A percentile compares a stretch with the other conserved stretches of the same genome.
Evolutionary conservation across 257 asterid species (phyloP).

Genomic region (Ophiorrhiza pumila): DNA sequence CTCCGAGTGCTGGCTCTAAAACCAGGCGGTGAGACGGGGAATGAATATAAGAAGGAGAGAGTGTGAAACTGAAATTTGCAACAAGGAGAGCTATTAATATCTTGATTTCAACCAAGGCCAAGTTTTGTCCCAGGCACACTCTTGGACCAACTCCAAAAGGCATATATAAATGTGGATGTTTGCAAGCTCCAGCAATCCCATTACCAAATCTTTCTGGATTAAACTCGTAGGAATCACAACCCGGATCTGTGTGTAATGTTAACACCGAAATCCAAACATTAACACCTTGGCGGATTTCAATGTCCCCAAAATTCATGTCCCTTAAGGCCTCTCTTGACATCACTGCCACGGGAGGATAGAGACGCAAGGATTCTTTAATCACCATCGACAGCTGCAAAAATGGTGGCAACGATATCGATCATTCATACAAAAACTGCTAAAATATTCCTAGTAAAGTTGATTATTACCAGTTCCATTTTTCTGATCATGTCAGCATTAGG

Average conservation of each 20-base stretch:
- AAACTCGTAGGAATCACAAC: conserved; percentile 37
- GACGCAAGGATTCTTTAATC: conserved; percentile 48
- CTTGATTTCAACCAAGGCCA: conserved; percentile 52
- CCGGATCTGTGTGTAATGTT: conserved; percentile 44
- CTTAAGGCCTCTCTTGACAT: conserved; percentile 37
- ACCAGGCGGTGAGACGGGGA: conserved; percentile 22
- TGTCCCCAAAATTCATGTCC: conserved; percentile 37
- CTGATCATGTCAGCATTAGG: conserved; percentile 39
- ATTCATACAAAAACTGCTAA: too few relatives aligned
- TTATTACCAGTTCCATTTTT: conserved; percentile 41
- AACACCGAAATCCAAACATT: conserved; percentile 39
- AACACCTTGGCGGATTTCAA: conserved; percentile 42
- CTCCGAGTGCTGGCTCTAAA: conserved; percentile 4
- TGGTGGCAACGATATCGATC: too few relatives aligned
- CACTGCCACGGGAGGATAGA: conserved; percentile 38
- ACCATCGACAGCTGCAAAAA: conserved; percentile 46
- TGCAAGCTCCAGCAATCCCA: conserved; percentile 49
- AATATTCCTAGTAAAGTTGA: too few relatives aligned
- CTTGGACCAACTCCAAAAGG: conserved; percentile 49
- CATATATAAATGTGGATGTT: conserved; percentile 37
- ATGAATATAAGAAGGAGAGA: conserved; percentile 44
- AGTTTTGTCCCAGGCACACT: conserved; percentile 41
- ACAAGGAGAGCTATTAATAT: conserved; percentile 31
- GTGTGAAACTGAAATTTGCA: conserved; percentile 32
- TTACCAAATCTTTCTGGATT: conserved; percentile 45